phyloP scores from a whole-genome alignment of 768 basidiomycete species.

The Naematelia encephala region DNA sequence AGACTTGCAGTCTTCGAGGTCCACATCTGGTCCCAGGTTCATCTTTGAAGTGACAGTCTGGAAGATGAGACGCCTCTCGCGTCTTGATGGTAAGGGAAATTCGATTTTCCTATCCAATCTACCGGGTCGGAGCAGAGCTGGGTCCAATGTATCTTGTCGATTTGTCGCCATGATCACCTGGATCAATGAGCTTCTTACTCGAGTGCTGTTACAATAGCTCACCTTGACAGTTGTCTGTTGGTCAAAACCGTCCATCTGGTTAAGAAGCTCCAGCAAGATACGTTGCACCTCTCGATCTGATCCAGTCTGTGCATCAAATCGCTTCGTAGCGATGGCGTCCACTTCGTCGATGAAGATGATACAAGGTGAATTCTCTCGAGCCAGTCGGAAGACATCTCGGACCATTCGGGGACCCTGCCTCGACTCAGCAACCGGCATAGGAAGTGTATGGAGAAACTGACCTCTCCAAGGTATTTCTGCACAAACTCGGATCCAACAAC shows the following conservation, averaged over 20 bases:
- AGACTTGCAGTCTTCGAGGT: conserved; percentile 89
- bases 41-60: conserved; percentile 96
- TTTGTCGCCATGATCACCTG: conserved; percentile 99
- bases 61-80: conserved; percentile 96
- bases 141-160: conserved; percentile 95
- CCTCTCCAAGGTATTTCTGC: conserved; percentile 96
- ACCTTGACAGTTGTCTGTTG: conserved; percentile 98
- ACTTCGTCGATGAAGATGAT: conserved; percentile 97
- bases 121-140: conserved; percentile 93
- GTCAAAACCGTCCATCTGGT: conserved; percentile 99
- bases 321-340: conserved; percentile 98
- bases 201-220: conserved; percentile 1
- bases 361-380: conserved; percentile 91
- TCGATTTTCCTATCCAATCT: conserved; percentile 98
- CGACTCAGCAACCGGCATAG: conserved; percentile 3
- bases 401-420: conserved; percentile 90
- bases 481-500: conserved; percentile 99
- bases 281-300: conserved; percentile 99
- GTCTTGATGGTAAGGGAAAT: conserved; percentile 87
- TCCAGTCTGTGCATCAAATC: conserved; percentile 98
- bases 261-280: conserved; percentile 90
- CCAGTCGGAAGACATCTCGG: conserved; percentile 95
- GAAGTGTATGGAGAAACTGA: conserved; percentile 15
- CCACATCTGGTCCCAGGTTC: conserved; percentile 96
- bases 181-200: conserved; percentile 8